Evolutionary conservation across 192 early-diverging fungal genomes (phyloP).

Genomic region (Chytriomyces confervae): DNA sequence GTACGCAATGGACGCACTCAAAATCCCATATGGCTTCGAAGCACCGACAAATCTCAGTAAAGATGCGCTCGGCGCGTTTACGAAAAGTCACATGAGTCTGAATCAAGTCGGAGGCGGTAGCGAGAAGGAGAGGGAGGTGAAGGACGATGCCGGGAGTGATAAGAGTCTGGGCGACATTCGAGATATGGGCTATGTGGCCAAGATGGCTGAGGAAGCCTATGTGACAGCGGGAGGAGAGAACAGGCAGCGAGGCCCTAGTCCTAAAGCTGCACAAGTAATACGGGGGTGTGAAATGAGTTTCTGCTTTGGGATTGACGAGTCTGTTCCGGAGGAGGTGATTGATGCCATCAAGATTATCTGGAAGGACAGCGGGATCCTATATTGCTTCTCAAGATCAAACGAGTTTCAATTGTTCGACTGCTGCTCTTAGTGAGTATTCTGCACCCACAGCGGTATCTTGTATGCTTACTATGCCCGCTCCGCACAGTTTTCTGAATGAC

Average conservation of each 20-base stretch:
- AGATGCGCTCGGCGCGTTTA: neutral
- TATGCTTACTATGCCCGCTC: neutral
- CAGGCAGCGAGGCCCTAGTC: constrained; percentile 1
- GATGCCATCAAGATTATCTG: constrained; percentile 41
- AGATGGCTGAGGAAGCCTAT: constrained; percentile 29
- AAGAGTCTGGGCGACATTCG: neutral
- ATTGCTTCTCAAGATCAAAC: constrained; percentile 41
- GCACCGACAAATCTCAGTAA: neutral
- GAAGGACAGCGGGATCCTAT: constrained; percentile 48
- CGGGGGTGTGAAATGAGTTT: constrained; percentile 20
- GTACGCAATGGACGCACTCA: constrained; percentile 43
- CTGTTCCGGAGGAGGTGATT: constrained; percentile 27
- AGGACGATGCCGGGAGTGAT: neutral
- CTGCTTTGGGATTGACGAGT: constrained; percentile 46
- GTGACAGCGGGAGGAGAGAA: constrained; percentile 11
- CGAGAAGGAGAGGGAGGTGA: neutral
- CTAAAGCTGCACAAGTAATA: constrained; percentile 7
- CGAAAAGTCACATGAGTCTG: constrained; percentile 1
- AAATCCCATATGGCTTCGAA: constrained; percentile 37
- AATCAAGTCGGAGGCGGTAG: neutral
- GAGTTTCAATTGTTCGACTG: constrained; percentile 55
- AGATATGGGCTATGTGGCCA: neutral
- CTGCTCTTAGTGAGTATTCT: constrained; percentile 45
- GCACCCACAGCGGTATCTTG: neutral
- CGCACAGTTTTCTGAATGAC: constrained; percentile 37